Percentiles rank a stretch among this genome's conserved stretches.
phyloP scores from a whole-genome alignment of 2,329 filamentous ascomycete genomes.

The Didymella pomorum region DNA sequence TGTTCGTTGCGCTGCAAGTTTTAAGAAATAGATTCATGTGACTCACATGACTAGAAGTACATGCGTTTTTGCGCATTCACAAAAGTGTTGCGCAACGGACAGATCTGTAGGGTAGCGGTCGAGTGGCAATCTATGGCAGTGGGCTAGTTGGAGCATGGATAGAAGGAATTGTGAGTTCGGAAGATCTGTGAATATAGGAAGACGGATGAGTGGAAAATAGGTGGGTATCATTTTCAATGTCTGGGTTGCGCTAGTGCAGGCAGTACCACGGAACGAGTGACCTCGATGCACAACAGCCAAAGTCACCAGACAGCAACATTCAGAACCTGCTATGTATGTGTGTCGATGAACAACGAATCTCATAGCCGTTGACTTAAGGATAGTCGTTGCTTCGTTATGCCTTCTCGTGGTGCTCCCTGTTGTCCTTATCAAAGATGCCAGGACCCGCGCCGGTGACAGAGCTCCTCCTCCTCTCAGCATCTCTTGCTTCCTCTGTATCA shows the following conservation, averaged over 20 bases:
- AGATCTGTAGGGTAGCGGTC: not conserved
- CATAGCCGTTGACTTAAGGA: not conserved
- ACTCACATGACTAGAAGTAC: not conserved
- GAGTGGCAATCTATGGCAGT: not conserved
- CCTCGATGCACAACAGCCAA: not conserved
- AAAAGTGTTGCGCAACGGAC: not conserved
- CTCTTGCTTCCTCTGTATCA: conserved; percentile 46
- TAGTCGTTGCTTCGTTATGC: not conserved
- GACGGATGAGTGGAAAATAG: not conserved
- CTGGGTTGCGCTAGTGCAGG: not conserved
- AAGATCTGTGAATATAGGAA: too few species aligned
- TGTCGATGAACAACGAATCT: not conserved
- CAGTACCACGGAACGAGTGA: not conserved
- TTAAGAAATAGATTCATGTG: not conserved
- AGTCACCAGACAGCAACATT: not conserved
- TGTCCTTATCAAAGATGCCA: conserved; percentile 14
- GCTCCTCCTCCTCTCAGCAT: conserved; percentile 42
- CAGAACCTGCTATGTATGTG: not conserved
- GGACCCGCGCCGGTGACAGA: conserved; percentile 30
- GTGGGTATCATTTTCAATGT: not conserved
- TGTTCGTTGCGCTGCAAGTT: not conserved
- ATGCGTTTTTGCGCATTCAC: too few species aligned
- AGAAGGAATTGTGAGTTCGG: not conserved
- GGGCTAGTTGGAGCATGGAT: not conserved
- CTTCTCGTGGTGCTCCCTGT: conserved; percentile 20